Percentiles rank a stretch among this genome's conserved stretches.
Conservation (phyloP, 179 eudicot species). For the Nepenthes alata region DNA sequence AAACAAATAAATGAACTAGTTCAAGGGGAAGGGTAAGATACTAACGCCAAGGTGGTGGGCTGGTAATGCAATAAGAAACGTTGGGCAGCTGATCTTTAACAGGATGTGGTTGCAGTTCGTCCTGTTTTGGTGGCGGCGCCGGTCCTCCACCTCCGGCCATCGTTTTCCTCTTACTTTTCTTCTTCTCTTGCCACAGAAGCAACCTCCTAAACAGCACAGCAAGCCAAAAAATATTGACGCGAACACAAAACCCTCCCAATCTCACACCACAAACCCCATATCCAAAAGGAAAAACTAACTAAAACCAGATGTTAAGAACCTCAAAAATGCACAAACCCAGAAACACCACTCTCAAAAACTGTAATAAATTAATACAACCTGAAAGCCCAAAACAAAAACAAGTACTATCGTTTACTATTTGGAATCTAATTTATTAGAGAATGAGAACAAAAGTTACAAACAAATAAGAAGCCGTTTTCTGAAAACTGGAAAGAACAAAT, state of each 20-base stretch:
- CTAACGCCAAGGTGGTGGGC: constrained; percentile 99
- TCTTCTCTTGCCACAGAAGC: constrained; percentile 6
- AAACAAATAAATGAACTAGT: neutral
- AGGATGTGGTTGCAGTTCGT: constrained; percentile 69
- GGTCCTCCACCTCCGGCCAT: constrained; percentile 46
- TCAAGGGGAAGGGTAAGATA: constrained; percentile 7
- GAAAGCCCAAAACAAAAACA: too few species aligned
- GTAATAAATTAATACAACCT: too few species aligned
- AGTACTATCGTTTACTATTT: too few species aligned
- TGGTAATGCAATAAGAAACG: constrained; percentile 82
- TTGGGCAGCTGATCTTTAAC: constrained; percentile 80
- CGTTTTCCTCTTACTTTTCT: constrained; percentile 17
- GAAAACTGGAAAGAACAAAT: too few species aligned
- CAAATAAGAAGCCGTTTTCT: too few species aligned
- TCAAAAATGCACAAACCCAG: too few species aligned
- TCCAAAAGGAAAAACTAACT: too few species aligned
- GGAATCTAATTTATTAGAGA: too few species aligned
- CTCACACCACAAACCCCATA: too few species aligned
- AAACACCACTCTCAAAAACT: too few species aligned
- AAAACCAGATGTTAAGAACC: too few species aligned
- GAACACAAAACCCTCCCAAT: neutral
- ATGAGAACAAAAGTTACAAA: too few species aligned
- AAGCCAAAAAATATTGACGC: neutral
- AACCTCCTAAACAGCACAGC: constrained; percentile 1
- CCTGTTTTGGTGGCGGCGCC: constrained; percentile 79